A percentile compares a stretch with the other conserved stretches of the same genome.
phyloP scores from a whole-genome alignment of 2,329 filamentous ascomycete genomes.

The Lecanicillium sp. region DNA sequence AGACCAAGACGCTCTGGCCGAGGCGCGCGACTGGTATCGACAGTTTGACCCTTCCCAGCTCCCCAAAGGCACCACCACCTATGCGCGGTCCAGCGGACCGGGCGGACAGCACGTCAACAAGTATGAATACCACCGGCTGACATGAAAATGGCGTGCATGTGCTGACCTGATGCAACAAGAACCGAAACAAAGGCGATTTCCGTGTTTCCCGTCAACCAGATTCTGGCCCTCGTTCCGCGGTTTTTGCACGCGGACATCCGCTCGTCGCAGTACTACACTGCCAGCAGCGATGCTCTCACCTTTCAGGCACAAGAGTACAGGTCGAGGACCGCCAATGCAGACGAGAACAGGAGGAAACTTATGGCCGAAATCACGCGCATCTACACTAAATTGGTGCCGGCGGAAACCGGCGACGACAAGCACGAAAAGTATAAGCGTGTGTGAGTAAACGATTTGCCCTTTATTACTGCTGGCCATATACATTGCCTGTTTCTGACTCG shows the following conservation, averaged over 20 bases:
- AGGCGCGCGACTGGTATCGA: conserved; percentile 44
- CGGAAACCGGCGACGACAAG: conserved; percentile 37
- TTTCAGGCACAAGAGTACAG: conserved; percentile 49
- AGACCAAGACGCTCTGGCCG: conserved; percentile 41
- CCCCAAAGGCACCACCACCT: conserved; percentile 45
- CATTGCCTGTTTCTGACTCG: conserved; percentile 11
- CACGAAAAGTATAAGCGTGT: conserved; percentile 39
- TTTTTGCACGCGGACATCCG: conserved; percentile 38
- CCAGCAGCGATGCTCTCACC: conserved; percentile 41
- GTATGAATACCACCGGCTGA: conserved; percentile 43
- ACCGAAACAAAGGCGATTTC: conserved; percentile 54
- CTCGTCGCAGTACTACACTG: conserved; percentile 47
- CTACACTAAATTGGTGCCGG: conserved; percentile 38
- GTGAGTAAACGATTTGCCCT: conserved; percentile 28
- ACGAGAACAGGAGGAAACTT: conserved; percentile 45
- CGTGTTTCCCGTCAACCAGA: conserved; percentile 39
- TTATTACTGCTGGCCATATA: conserved; percentile 1
- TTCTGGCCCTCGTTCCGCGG: conserved; percentile 37
- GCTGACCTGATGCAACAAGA: conserved; percentile 24
- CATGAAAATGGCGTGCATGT: conserved; percentile 40
- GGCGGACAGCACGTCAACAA: conserved; percentile 58
- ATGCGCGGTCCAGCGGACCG: conserved; percentile 51
- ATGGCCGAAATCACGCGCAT: conserved; percentile 39
- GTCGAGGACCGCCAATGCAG: conserved; percentile 42
- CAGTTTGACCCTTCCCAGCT: conserved; percentile 35